A percentile compares a stretch with the other conserved stretches of the same genome.
These are phyloP conservation scores for Meyerozyma athensensis DNA, from an alignment of 1,139 yeast genomes.

Conservation along the genomic window DNA sequence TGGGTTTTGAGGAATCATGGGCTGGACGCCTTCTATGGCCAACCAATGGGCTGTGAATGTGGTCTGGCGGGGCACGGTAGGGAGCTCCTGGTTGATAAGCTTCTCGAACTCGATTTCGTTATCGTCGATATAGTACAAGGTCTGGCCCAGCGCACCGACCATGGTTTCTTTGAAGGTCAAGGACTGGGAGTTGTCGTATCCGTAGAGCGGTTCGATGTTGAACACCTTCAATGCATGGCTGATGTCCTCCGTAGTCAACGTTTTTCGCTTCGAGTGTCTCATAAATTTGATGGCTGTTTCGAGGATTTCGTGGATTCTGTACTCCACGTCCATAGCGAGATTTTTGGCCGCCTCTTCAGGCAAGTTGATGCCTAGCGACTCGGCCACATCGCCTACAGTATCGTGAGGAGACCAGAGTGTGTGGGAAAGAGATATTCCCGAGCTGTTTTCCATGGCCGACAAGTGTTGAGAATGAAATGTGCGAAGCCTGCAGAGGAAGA, in stretches of 20 bases:
- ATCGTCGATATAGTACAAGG: constrained; percentile 85
- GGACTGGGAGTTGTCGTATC: constrained; percentile 62
- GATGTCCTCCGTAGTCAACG: constrained; percentile 77
- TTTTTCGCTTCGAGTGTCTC: constrained; percentile 87
- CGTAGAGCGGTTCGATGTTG: constrained; percentile 84
- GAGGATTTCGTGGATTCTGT: constrained; percentile 88
- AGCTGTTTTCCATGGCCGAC: constrained; percentile 6
- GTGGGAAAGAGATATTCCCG: constrained; percentile 63
- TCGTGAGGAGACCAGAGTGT: constrained; percentile 98
- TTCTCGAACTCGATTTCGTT: constrained; percentile 93
- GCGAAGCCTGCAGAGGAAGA: no score
- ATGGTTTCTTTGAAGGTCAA: constrained; percentile 74
- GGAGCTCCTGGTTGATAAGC: constrained; percentile 87
- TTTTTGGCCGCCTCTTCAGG: constrained; percentile 93
- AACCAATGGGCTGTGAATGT: constrained; percentile 98
- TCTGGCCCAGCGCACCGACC: constrained; percentile 86
- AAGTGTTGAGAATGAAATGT: background rate
- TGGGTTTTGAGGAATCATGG: constrained; percentile 96
- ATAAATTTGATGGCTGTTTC: constrained; percentile 95
- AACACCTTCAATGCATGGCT: constrained; percentile 76
- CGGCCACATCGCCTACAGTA: constrained; percentile 95
- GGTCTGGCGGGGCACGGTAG: constrained; percentile 89
- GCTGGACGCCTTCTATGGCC: constrained; percentile 98
- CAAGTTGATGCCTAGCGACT: constrained; percentile 75
- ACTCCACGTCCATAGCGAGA: constrained; percentile 97